Evolutionary conservation across 306 rosid genomes (phyloP), one percentile per base, ranked within the genome.

Genomic region (Cicer arietinum): DNA sequence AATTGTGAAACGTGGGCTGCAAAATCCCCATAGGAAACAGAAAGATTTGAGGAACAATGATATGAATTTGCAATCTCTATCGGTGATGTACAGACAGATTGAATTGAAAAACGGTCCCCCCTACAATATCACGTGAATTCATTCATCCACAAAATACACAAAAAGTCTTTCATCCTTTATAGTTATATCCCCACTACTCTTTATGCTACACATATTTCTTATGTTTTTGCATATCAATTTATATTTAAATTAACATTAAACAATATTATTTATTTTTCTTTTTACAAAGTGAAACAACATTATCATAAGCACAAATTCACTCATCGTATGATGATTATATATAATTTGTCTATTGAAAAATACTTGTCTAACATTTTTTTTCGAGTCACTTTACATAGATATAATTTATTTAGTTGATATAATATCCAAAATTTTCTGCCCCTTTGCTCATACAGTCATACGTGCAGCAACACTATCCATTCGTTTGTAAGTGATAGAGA

Each of bases 91-190:
- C 64, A 22, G 25, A 77, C 62, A 45, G 35, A 41, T 41, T 71
- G 48, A 77, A 41, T 41, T 71, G 43, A 77, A 13, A 71, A 20
- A 60, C 25, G 88, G 81, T 74, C 83, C 78, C 85, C 3, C 12
- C 45, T 10, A 22, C 57, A 51, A 3, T 30, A 67, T 77, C 80
- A 73, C 78, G 65, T 22, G 75, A 77, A 47, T 69, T 63, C 11
- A 53, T 46, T 74, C 41, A 22, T 58, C 41, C 50, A 67, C 73
- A 65, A 74, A 50, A 14, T 60, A 47, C 65, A 56, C 60, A 25
- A n/a, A 59, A 48, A 18, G 40, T 56, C 10, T 42, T 61, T 61
- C 0, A 41, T 50, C 20, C 44, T 66, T 22, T 3, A 30, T 30
- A 30, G 4, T 30, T 17, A 6, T 39, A 5, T 58, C 53, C 3